Evolutionary conservation across 306 rosid species (phyloP).

Genomic region (Sechiopsis laciniata): DNA sequence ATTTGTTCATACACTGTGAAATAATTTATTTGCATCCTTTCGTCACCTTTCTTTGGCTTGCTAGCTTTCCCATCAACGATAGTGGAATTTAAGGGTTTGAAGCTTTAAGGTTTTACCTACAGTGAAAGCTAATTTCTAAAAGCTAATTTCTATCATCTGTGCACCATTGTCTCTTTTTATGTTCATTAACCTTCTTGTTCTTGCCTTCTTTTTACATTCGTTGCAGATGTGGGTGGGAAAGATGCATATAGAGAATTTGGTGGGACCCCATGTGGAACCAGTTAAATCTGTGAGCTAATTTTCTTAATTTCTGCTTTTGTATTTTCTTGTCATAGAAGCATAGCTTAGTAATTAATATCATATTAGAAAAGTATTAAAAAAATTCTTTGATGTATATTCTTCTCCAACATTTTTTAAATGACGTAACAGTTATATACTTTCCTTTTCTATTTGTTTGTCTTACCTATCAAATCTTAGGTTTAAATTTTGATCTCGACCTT

Average conservation of each 20-base stretch:
- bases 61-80: neutral
- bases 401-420: neutral
- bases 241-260: constrained; percentile 4
- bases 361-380: neutral
- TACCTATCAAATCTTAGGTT: neutral
- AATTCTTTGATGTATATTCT: neutral
- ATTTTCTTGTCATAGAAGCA: constrained; percentile 4
- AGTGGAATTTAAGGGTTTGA: constrained; percentile 1
- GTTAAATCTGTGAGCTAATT: constrained; percentile 22
- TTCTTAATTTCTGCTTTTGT: constrained; percentile 16
- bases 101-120: neutral
- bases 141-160: neutral
- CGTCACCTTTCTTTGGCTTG: neutral
- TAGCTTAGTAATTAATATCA: neutral
- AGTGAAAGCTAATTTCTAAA: constrained; percentile 7
- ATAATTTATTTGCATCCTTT: neutral
- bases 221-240: constrained; percentile 15
- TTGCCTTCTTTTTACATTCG: neutral
- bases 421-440: neutral
- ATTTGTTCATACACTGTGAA: neutral
- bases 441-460: neutral
- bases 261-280: constrained; percentile 8
- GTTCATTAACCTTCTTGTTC: neutral
- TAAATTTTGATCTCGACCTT: constrained; percentile 1
- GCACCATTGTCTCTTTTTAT: neutral